Evolutionary conservation across 441 rosid genomes (phyloP).

Genomic region (Monsonia emarginata): DNA sequence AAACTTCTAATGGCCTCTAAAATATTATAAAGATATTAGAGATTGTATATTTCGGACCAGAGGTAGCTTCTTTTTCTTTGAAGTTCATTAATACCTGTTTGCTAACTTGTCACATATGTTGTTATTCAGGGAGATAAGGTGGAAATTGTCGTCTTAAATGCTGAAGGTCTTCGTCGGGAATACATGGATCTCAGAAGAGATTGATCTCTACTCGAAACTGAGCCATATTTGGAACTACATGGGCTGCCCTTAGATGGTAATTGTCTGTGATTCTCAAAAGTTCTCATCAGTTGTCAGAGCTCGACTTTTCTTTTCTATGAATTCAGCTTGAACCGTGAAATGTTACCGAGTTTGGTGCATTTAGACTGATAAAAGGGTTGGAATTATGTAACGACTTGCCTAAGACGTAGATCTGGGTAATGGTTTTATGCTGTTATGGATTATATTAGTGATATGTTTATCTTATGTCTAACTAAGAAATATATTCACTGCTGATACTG

Average conservation of each 20-base stretch:
- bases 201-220: constrained; percentile 23
- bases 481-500: not conserved
- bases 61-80: not conserved
- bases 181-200: constrained; percentile 77
- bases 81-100: not conserved
- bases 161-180: constrained; percentile 57
- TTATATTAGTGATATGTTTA: too few relatives aligned
- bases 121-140: constrained; percentile 70
- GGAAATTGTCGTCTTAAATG: constrained; percentile 69
- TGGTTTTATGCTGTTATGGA: too few relatives aligned
- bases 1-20: too few relatives aligned
- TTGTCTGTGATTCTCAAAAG: not conserved
- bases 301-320: not conserved
- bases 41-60: not conserved
- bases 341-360: not conserved
- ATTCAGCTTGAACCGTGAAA: not conserved
- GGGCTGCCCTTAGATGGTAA: not conserved
- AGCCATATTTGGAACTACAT: not conserved
- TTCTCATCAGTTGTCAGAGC: not conserved
- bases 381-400: not conserved
- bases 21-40: too few relatives aligned
- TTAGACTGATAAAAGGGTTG: not conserved
- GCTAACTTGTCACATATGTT: not conserved
- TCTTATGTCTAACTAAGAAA: not conserved
- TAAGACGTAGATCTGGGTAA: not conserved